These are phyloP conservation scores for Calonectria honghensis DNA, from an alignment of 2,329 filamentous ascomycete species.

Conservation along the genomic window DNA sequence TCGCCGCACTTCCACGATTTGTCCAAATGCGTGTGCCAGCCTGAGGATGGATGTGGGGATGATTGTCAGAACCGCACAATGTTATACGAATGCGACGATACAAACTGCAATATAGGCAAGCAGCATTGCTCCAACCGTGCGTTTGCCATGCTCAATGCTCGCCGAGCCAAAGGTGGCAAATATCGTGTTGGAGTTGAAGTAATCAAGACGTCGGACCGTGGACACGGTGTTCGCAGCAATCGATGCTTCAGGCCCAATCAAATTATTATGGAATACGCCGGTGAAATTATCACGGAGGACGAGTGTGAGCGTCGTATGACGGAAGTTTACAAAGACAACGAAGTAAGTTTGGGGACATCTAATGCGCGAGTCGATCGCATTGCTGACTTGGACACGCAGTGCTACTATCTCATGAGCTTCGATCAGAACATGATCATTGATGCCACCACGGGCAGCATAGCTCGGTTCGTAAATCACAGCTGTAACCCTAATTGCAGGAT, in stretches of 20 bases:
- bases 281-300: constrained; percentile 96
- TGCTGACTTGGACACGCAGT: constrained; percentile 74
- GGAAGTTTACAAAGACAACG: constrained; percentile 93
- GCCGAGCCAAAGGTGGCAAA: constrained; percentile 85
- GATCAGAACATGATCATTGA: constrained; percentile 99
- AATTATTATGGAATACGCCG: constrained; percentile 98
- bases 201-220: constrained; percentile 90
- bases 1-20: constrained; percentile 82
- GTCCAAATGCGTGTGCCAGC: constrained; percentile 85
- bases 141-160: constrained; percentile 86
- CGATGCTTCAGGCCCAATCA: constrained; percentile 90
- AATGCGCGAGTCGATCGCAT: constrained; percentile 13
- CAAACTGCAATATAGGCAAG: constrained; percentile 88
- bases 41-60: constrained; percentile 88
- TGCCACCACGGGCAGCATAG: constrained; percentile 95
- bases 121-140: constrained; percentile 88
- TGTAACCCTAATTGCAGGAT: constrained; percentile 97
- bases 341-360: constrained; percentile 73
- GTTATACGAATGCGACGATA: constrained; percentile 96
- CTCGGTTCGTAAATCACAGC: constrained; percentile 98
- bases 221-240: constrained; percentile 93
- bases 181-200: constrained; percentile 97
- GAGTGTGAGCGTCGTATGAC: constrained; percentile 97
- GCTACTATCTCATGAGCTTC: constrained; percentile 99
- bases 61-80: constrained; percentile 96